phyloP scores from a whole-genome alignment of 2,329 filamentous ascomycete species.

The Pseudogymnoascus sp. region DNA sequence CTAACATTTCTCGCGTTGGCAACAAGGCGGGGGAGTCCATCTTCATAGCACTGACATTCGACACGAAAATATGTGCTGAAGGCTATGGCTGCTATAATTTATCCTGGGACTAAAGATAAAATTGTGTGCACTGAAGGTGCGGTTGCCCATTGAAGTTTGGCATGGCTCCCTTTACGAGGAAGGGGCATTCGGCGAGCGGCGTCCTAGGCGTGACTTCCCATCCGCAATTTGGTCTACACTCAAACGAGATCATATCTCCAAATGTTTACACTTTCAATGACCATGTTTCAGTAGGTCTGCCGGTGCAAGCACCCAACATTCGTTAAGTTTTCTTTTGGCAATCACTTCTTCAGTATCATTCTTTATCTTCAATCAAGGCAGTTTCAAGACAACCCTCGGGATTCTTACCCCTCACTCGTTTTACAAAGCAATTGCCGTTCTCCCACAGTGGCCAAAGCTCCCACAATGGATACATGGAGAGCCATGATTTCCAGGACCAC shows the following conservation, averaged over 20 bases:
- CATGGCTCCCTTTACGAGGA: not conserved
- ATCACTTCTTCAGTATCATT: not conserved
- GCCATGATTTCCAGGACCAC: not conserved
- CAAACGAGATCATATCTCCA: not conserved
- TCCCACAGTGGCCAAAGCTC: not conserved
- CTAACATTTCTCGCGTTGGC: not conserved
- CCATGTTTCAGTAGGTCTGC: not conserved
- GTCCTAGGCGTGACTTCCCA: not conserved
- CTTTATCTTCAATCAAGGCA: not conserved
- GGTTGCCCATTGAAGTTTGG: not conserved
- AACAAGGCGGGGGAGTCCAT: not conserved
- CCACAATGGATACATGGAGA: not conserved
- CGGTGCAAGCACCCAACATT: not conserved
- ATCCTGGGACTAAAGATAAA: not conserved
- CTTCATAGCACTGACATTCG: not conserved
- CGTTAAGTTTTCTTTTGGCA: not conserved
- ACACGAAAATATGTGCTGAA: not conserved
- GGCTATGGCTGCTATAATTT: not conserved
- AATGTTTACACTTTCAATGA: not conserved
- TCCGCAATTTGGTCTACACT: not conserved
- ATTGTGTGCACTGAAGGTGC: not conserved
- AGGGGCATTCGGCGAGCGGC: not conserved
- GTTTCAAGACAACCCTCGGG: not conserved
- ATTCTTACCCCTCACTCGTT: not conserved
- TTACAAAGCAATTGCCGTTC: not conserved